Evolutionary conservation across 768 basidiomycete genomes (phyloP).

Genomic region (Hericium coralloides): DNA sequence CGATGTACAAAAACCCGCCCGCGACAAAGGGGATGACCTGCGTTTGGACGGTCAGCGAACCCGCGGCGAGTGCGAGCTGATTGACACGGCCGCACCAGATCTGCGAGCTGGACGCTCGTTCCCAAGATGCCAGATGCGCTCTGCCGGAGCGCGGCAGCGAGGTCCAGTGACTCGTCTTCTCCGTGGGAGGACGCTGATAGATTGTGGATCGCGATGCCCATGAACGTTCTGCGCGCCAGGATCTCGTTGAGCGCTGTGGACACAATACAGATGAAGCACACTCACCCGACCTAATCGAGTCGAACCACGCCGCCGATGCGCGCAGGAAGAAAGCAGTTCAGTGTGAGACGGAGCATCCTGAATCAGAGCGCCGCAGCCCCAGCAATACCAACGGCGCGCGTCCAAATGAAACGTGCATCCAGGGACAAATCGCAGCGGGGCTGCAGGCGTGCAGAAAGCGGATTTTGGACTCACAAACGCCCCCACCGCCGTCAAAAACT

Average conservation of each 20-base stretch:
- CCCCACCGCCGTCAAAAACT: slow-evolving; percentile 86
- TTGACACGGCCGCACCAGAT: slow-evolving; percentile 51
- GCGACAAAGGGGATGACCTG: slow-evolving; percentile 88
- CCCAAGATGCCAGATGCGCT: slow-evolving; percentile 72
- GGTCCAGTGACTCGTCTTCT: slow-evolving; percentile 38
- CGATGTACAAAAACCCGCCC: slow-evolving; percentile 90
- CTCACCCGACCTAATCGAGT: slow-evolving; percentile 19
- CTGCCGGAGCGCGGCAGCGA: slow-evolving; percentile 72
- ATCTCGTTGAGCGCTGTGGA: background rate
- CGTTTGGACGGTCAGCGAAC: slow-evolving; percentile 1
- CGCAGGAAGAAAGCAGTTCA: background rate
- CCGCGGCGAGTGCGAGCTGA: background rate
- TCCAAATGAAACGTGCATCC: slow-evolving; percentile 2
- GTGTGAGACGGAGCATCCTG: background rate
- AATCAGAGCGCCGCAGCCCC: background rate
- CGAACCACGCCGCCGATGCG: slow-evolving; percentile 1
- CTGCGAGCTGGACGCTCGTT: slow-evolving; percentile 69
- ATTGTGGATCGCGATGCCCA: slow-evolving; percentile 80
- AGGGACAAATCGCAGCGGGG: background rate
- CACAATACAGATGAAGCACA: background rate
- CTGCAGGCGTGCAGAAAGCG: slow-evolving; percentile 12
- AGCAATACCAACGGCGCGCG: too few relatives aligned
- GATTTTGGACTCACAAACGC: slow-evolving; percentile 62
- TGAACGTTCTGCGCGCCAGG: slow-evolving; percentile 55
- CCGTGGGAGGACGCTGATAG: slow-evolving; percentile 43